Base-by-base conservation (phyloP, 352 stramenopile species). In the Plasmopara muralis region DNA sequence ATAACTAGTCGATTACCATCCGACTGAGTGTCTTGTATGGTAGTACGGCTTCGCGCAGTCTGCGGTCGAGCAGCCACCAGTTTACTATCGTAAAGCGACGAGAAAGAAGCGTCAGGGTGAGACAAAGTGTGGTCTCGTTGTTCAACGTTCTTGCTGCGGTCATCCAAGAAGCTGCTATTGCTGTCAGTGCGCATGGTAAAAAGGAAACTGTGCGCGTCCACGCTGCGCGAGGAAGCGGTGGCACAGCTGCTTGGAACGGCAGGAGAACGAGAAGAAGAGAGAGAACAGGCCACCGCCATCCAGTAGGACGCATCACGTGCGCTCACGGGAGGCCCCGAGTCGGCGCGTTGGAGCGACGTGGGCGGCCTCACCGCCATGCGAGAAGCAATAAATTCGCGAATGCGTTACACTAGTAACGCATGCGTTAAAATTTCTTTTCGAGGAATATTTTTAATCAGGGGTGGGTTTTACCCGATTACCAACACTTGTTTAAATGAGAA, bases 261-360 rank as follows among this genome's bases (percentile, higher is more conserved):
- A 12, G 29, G 38, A 0, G 64, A 62, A 34, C 50, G 62, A 13
- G 62, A 70, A 29, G 66, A 76, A 4, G 62, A 72, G 14, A 64
- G 71, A 3, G 65, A 45, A 0, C 67, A 72, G 8, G 74, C 77
- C 15, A 85, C 53, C 14, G 72, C 48, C 37, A 87, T 55, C 77
- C 77, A 87, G 54, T 83, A 87, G 28, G 60, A 70, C 55, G 77
- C 72, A 62, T 87, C 77, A 50, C 77, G 77, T 34, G 74, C 77
- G 56, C 77, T 87, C 45, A 80, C 66, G 13, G 49, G 59, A 37
- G 37, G 48, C 43, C 57, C 66, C 15, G 68, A 78, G 53, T 77
- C 68, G 2, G 58, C 45, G 43, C 49, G 62, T 30, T 25, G 20
- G 20, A 25, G 20, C 20, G 20, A 25, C 20, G 20, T 25, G 20